Evolutionary conservation across 306 rosid species (phyloP).

Genomic region (Citrullus colocynthis): DNA sequence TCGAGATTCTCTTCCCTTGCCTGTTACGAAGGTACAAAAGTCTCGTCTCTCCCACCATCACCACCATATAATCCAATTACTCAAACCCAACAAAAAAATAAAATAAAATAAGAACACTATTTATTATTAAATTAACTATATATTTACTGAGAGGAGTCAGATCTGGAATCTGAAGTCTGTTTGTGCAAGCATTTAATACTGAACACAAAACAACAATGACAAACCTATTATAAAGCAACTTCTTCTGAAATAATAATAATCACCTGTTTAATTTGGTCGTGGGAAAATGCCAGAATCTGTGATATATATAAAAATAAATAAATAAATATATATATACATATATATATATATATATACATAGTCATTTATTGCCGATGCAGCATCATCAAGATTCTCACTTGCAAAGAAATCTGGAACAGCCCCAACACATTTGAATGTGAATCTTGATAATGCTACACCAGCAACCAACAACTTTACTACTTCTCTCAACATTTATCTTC

Average conservation of each 20-base stretch:
- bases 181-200: not conserved
- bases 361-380: constrained; percentile 59
- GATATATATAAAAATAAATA: too few species aligned
- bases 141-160: not conserved
- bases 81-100: not conserved
- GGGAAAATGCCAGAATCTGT: not conserved
- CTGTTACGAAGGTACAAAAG: constrained; percentile 1
- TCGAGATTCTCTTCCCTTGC: constrained; percentile 2
- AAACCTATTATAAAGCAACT: not conserved
- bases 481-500: not conserved
- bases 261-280: not conserved
- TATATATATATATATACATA: not conserved
- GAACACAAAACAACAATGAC: not conserved
- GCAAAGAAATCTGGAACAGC: constrained; percentile 7
- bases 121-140: not conserved
- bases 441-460: constrained; percentile 94
- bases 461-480: constrained; percentile 57
- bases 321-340: too few species aligned
- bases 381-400: constrained; percentile 99
- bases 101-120: not conserved
- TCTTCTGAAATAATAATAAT: not conserved
- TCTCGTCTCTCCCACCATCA: constrained; percentile 1
- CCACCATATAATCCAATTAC: not conserved
- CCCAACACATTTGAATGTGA: constrained; percentile 40
- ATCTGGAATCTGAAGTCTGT: constrained; percentile 1